Conservation (phyloP, 192 early-diverging fungal genomes). For the Backusella parvicylindrica region DNA sequence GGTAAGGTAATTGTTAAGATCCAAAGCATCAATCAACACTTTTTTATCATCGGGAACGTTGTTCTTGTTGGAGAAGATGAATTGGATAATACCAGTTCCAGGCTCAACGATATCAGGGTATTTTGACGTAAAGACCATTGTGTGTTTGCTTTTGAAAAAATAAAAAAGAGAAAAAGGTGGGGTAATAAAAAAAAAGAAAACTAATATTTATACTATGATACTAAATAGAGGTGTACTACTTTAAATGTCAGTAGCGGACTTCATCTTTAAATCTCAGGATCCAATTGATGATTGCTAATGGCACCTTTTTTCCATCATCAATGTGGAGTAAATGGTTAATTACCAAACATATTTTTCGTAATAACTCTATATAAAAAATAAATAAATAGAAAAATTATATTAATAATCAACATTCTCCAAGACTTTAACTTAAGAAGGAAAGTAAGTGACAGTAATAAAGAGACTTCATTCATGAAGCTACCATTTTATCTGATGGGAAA, state of each 20-base stretch:
- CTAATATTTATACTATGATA: neutral
- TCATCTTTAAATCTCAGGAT: neutral
- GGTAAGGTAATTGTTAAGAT: conserved; percentile 25
- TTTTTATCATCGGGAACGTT: conserved; percentile 29
- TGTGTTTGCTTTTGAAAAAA: neutral
- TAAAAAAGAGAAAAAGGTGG: neutral
- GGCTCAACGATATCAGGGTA: conserved; percentile 40
- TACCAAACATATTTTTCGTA: neutral
- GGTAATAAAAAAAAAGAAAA: neutral
- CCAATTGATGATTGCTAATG: neutral
- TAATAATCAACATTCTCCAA: neutral
- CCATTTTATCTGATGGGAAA: neutral
- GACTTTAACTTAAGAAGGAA: neutral
- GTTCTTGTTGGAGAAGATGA: conserved; percentile 38
- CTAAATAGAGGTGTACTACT: neutral
- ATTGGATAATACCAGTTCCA: conserved; percentile 38
- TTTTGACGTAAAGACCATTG: conserved; percentile 35
- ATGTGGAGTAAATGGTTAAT: neutral
- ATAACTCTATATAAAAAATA: neutral
- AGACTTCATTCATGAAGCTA: neutral
- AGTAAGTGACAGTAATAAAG: neutral
- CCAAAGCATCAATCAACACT: conserved; percentile 40
- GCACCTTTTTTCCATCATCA: neutral
- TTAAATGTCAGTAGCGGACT: conserved; percentile 5
- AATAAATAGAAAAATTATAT: too few species aligned